A percentile compares a stretch with the other conserved stretches of the same genome.
These are phyloP conservation scores for Neonectria coccinea DNA, from an alignment of 2,329 filamentous ascomycete genomes.

Conservation along the genomic window DNA sequence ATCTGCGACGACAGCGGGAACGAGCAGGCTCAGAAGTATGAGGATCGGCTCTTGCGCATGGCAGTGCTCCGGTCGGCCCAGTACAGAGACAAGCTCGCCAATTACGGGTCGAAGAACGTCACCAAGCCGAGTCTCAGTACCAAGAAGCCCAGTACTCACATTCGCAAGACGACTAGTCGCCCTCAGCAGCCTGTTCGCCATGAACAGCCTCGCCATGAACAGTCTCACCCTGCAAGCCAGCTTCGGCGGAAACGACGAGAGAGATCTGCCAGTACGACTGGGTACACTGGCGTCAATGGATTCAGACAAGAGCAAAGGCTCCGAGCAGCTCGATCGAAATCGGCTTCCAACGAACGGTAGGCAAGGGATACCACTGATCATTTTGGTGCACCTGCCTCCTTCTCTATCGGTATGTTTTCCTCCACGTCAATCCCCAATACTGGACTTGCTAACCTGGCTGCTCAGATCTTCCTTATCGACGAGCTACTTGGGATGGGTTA, in stretches of 20 bases:
- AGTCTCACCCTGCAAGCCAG: not conserved
- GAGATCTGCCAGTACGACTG: slow-evolving; percentile 17
- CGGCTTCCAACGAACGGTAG: not conserved
- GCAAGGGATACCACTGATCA: not conserved
- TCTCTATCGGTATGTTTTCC: too few relatives aligned
- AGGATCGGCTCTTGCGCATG: slow-evolving; percentile 46
- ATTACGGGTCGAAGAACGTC: slow-evolving; percentile 32
- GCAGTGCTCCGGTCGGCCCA: slow-evolving; percentile 46
- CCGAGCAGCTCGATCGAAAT: not conserved
- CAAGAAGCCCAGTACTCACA: not conserved
- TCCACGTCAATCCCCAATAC: too few relatives aligned
- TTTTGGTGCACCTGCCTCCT: not conserved
- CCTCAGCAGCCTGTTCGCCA: not conserved
- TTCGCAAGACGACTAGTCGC: not conserved
- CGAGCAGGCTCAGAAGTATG: slow-evolving; percentile 23
- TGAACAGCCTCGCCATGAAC: not conserved
- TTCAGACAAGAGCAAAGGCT: slow-evolving; percentile 35
- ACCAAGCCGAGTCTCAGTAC: slow-evolving; percentile 13
- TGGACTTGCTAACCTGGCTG: too few relatives aligned
- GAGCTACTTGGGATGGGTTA: not conserved
- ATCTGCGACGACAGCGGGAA: slow-evolving; percentile 28
- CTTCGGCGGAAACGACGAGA: slow-evolving; percentile 17
- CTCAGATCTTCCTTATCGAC: not conserved
- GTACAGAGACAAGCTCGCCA: slow-evolving; percentile 35
- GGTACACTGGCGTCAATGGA: slow-evolving; percentile 46